Evolutionary conservation across 345 rosid genomes (phyloP).

Genomic region (Aurinia saxatilis): DNA sequence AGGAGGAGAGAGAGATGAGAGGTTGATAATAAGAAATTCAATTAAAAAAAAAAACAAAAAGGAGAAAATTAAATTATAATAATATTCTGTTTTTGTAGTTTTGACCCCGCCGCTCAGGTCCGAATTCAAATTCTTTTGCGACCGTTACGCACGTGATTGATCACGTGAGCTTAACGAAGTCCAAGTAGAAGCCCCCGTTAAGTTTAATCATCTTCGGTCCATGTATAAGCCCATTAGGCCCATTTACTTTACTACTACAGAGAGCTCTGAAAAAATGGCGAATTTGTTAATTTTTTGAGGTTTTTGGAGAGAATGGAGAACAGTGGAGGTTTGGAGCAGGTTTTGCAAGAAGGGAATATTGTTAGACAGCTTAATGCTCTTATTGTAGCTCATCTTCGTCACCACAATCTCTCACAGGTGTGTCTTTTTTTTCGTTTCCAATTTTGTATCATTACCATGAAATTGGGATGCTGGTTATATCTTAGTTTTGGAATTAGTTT

Average conservation of each 20-base stretch:
- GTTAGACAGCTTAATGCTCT: conserved; percentile 62
- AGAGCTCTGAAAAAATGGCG: conserved; percentile 6
- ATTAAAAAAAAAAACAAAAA: not conserved
- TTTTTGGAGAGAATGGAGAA: conserved; percentile 28
- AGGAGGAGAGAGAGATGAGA: conserved; percentile 6
- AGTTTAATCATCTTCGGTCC: no score
- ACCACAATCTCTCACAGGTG: conserved; percentile 65
- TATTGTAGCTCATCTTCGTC: conserved; percentile 85
- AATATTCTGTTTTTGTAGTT: not conserved
- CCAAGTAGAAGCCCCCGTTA: not conserved
- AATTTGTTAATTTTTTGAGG: not conserved
- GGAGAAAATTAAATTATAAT: not conserved
- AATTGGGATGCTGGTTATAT: not conserved
- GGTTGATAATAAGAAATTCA: conserved; percentile 22
- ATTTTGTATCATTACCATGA: not conserved
- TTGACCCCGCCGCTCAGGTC: conserved; percentile 39
- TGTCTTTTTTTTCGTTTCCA: not conserved
- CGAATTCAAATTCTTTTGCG: conserved; percentile 40
- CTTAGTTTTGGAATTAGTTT: not conserved
- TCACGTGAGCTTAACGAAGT: not conserved
- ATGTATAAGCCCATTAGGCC: not conserved
- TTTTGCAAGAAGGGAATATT: conserved; percentile 60
- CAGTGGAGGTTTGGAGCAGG: conserved; percentile 47
- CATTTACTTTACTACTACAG: not conserved
- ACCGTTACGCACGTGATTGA: conserved; percentile 30